A percentile compares a stretch with the other conserved stretches of the same genome.
Evolutionary conservation across 148 eudicot genomes (phyloP).

Genomic region (Fagopyrum esculentum): DNA sequence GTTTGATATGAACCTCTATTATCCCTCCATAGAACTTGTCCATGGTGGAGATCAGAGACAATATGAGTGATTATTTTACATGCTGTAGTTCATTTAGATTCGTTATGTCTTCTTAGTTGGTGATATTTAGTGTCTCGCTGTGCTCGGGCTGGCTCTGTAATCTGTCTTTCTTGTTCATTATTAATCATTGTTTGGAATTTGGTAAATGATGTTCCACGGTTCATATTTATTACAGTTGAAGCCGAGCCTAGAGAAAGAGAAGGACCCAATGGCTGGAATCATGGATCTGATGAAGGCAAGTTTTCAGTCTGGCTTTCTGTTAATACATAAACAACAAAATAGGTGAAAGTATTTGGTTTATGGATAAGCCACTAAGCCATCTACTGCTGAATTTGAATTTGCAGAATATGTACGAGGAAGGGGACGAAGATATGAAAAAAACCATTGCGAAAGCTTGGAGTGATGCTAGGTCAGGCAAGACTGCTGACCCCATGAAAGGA

Average conservation of each 20-base stretch:
- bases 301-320: background rate
- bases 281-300: slow-evolving; percentile 93
- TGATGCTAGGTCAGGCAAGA: slow-evolving; percentile 88
- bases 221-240: slow-evolving; percentile 41
- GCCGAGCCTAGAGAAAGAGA: slow-evolving; percentile 63
- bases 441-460: slow-evolving; percentile 96
- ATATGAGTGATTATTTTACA: no score
- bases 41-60: no score
- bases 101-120: background rate
- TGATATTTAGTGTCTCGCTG: background rate
- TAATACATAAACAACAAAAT: background rate
- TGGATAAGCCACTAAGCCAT: background rate
- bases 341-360: background rate
- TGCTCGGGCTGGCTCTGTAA: background rate
- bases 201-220: background rate
- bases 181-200: background rate
- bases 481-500: slow-evolving; percentile 53
- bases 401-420: slow-evolving; percentile 98
- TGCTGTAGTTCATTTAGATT: background rate
- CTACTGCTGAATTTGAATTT: slow-evolving; percentile 2
- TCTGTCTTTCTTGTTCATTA: background rate
- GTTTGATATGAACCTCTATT: no score
- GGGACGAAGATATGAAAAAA: slow-evolving; percentile 87
- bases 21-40: no score
- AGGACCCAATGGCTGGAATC: slow-evolving; percentile 94